Evolutionary conservation across 306 rosid species (phyloP).

Genomic region (Vachellia collinsii): DNA sequence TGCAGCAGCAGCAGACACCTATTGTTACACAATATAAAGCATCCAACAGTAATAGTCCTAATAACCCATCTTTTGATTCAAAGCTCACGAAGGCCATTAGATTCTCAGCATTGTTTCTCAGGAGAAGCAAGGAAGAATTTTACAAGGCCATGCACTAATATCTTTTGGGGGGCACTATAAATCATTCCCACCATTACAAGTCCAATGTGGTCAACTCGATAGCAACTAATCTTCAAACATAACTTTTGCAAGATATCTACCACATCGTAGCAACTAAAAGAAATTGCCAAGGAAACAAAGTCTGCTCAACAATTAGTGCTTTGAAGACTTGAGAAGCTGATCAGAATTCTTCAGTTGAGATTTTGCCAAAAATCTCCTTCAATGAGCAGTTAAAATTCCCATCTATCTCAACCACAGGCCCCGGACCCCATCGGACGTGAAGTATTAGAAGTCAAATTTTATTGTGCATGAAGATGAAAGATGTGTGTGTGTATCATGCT

Average conservation of each 20-base stretch:
- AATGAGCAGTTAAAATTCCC: conserved; percentile 52
- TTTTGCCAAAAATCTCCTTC: conserved; percentile 49
- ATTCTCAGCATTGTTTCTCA: conserved; percentile 32
- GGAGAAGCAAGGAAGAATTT: conserved; percentile 47
- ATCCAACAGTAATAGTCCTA: conserved; percentile 42
- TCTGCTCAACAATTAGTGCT: conserved; percentile 37
- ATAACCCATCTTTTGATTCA: conserved; percentile 40
- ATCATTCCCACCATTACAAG: conserved; percentile 38
- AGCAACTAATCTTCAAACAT: conserved; percentile 33
- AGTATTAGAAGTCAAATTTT: conserved; percentile 41
- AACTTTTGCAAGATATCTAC: conserved; percentile 26
- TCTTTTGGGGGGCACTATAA: conserved; percentile 56
- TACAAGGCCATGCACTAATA: conserved; percentile 53
- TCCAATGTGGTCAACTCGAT: conserved; percentile 34
- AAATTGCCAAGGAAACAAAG: conserved; percentile 35
- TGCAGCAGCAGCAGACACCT: conserved; percentile 45
- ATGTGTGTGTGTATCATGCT: not conserved
- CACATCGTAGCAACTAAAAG: conserved; percentile 37
- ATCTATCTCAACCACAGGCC: conserved; percentile 51
- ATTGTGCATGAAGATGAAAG: not conserved
- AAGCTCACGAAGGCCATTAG: conserved; percentile 42
- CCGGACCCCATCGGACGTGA: conserved; percentile 48
- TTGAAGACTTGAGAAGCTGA: conserved; percentile 35
- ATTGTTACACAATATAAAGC: conserved; percentile 38
- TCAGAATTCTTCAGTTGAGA: conserved; percentile 39